These are phyloP conservation scores for Triglochin maritima DNA, from an alignment of 106 monocot species.

Conservation along the genomic window DNA sequence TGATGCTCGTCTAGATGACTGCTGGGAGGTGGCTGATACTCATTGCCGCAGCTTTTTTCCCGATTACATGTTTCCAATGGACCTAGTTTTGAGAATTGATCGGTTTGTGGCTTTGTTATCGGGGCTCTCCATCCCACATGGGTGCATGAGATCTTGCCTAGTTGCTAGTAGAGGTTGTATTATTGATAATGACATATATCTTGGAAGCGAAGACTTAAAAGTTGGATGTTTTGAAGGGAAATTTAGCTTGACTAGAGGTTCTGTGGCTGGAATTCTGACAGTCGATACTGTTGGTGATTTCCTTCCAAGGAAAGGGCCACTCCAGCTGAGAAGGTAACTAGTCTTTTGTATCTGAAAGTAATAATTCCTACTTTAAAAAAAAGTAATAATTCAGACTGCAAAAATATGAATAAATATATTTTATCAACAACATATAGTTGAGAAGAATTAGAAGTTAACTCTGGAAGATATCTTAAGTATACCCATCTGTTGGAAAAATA, in stretches of 20 bases:
- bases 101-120: constrained; percentile 55
- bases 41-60: constrained; percentile 89
- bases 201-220: constrained; percentile 42
- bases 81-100: constrained; percentile 57
- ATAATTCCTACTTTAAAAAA: no score
- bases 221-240: constrained; percentile 43
- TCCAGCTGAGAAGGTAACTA: constrained; percentile 57
- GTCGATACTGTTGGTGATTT: constrained; percentile 82
- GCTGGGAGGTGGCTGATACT: constrained; percentile 94
- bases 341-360: background rate
- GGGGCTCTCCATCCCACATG: constrained; percentile 62
- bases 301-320: constrained; percentile 80
- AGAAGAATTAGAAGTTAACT: no score
- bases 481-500: no score
- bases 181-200: constrained; percentile 18
- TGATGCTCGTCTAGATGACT: constrained; percentile 74
- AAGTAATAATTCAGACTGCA: no score
- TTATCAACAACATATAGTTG: no score
- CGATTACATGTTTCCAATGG: constrained; percentile 61
- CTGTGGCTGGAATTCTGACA: constrained; percentile 80
- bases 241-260: constrained; percentile 33
- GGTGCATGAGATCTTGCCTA: constrained; percentile 63
- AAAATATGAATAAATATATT: no score
- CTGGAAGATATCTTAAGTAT: no score
- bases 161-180: constrained; percentile 39